Conservation (phyloP, 345 rosid genomes). For the Sisymbrium altissimum region DNA sequence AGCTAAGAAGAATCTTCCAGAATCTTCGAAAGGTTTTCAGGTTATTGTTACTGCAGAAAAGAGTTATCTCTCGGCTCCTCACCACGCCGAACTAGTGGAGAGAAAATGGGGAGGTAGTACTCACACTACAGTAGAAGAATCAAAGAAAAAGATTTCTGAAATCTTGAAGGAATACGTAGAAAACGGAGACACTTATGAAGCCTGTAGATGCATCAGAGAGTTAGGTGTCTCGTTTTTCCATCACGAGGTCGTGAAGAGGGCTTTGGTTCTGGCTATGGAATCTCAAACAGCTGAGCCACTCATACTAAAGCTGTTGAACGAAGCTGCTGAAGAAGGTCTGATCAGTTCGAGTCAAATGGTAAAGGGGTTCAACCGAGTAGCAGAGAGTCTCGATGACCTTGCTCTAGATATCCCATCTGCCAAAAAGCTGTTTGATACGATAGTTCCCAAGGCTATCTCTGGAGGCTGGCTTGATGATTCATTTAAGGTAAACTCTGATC, state of each 20-base stretch:
- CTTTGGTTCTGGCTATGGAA: conserved; percentile 87
- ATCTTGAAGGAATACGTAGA: conserved; percentile 83
- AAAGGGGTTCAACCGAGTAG: conserved; percentile 80
- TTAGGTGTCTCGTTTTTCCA: conserved; percentile 90
- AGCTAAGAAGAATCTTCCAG: conserved; percentile 74
- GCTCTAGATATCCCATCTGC: conserved; percentile 93
- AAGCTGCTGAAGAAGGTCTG: conserved; percentile 92
- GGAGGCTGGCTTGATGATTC: conserved; percentile 93
- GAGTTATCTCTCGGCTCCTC: conserved; percentile 98
- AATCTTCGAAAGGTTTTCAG: conserved; percentile 76
- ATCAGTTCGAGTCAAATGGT: conserved; percentile 95
- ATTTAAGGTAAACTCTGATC: conserved; percentile 39
- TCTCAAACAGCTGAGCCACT: conserved; percentile 60
- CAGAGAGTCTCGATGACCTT: conserved; percentile 93
- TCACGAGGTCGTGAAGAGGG: conserved; percentile 98
- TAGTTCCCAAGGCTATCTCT: conserved; percentile 66
- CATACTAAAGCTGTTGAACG: conserved; percentile 69
- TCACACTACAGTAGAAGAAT: conserved; percentile 86
- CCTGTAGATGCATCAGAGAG: conserved; percentile 94
- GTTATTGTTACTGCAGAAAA: conserved; percentile 83
- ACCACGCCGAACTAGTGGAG: conserved; percentile 97
- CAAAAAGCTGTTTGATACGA: conserved; percentile 51
- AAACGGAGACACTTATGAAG: conserved; percentile 83
- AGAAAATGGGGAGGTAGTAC: conserved; percentile 99
- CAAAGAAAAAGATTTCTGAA: conserved; percentile 82